phyloP scores from a whole-genome alignment of 2,329 filamentous ascomycete species.

The Tolypocladium ovalisporum region DNA sequence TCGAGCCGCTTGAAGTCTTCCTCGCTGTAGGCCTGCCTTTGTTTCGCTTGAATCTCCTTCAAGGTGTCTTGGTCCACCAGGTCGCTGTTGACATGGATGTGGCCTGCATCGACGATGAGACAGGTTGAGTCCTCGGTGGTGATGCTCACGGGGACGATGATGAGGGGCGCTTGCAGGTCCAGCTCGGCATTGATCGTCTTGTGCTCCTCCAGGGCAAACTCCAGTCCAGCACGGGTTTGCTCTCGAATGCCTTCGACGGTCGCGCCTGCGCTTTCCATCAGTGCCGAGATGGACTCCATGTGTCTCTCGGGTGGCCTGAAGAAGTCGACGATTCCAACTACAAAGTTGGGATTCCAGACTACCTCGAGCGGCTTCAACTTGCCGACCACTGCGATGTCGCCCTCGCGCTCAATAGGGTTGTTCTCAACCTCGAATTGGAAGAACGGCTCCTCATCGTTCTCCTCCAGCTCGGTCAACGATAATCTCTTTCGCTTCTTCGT shows the following conservation, averaged over 20 bases:
- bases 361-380: constrained; percentile 94
- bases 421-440: constrained; percentile 91
- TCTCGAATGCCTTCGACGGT: constrained; percentile 92
- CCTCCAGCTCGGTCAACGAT: constrained; percentile 43
- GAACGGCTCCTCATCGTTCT: constrained; percentile 57
- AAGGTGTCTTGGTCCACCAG: constrained; percentile 86
- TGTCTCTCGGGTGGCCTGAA: constrained; percentile 94
- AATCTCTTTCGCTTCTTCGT: constrained; percentile 33
- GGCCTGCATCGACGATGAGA: constrained; percentile 90
- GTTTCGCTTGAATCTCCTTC: constrained; percentile 82
- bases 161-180: constrained; percentile 88
- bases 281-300: constrained; percentile 93
- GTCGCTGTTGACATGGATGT: constrained; percentile 88
- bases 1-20: constrained; percentile 83
- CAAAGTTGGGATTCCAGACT: constrained; percentile 91
- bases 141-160: constrained; percentile 93
- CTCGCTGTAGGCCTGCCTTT: constrained; percentile 76
- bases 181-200: constrained; percentile 96
- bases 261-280: constrained; percentile 91
- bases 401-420: constrained; percentile 85
- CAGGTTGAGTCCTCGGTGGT: constrained; percentile 72
- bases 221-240: constrained; percentile 88
- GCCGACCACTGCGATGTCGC: constrained; percentile 80
- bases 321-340: constrained; percentile 85
- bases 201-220: constrained; percentile 94